phyloP scores from a whole-genome alignment of 495 filamentous ascomycete genomes.

The Aspergillus nanangensis region DNA sequence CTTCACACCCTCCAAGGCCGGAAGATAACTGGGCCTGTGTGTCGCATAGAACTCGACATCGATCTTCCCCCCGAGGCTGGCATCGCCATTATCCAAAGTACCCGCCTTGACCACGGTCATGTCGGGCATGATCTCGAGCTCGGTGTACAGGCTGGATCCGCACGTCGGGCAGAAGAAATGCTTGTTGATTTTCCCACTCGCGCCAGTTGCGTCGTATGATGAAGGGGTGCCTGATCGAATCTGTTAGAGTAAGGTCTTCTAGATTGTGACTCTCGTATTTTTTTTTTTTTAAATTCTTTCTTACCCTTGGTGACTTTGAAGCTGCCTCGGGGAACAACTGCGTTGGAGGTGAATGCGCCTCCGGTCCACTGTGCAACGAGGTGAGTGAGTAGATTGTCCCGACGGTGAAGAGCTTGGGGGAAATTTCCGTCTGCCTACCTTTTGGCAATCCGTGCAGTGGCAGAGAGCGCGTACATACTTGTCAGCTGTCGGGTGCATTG shows the following conservation, averaged over 20 bases:
- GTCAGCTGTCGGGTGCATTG: slow-evolving; percentile 22
- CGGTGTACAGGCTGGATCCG: slow-evolving; percentile 41
- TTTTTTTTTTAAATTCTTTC: not conserved
- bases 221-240: slow-evolving; percentile 24
- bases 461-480: slow-evolving; percentile 35
- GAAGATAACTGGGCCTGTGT: slow-evolving; percentile 33
- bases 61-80: slow-evolving; percentile 28
- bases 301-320: slow-evolving; percentile 39
- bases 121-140: slow-evolving; percentile 45
- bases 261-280: not conserved
- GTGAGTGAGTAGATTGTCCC: not conserved
- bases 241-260: not conserved
- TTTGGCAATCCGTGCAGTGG: slow-evolving; percentile 48
- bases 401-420: too few species aligned
- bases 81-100: slow-evolving; percentile 32
- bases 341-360: slow-evolving; percentile 44
- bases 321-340: slow-evolving; percentile 35
- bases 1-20: slow-evolving; percentile 35
- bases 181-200: slow-evolving; percentile 43
- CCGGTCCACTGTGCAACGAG: slow-evolving; percentile 35
- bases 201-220: slow-evolving; percentile 32
- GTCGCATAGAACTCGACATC: slow-evolving; percentile 45
- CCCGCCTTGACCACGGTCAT: slow-evolving; percentile 40
- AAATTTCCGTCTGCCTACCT: slow-evolving; percentile 19
- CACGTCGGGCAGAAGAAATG: slow-evolving; percentile 45